Base-by-base conservation (phyloP, 2,329 filamentous ascomycete species). In the Aspergillus luchuensis region DNA sequence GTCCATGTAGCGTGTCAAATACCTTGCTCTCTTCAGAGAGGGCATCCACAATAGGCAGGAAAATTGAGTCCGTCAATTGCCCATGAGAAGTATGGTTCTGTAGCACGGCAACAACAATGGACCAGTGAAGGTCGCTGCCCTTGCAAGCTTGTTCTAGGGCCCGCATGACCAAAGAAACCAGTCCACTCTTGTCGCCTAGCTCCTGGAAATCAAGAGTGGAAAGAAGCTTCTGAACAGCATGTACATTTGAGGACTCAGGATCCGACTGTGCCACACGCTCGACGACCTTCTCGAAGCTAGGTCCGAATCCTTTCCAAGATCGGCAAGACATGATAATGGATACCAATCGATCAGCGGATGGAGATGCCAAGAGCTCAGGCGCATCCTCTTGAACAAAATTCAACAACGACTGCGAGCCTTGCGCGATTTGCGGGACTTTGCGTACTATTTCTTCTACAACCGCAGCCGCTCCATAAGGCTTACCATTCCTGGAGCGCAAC, bases 331-430 rank as follows among this genome's bases (percentile, higher is more conserved):
- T 83, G 0, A 96, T 78, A 10, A 87, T 85, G 0, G 87, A 84
- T 7, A 92, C 79, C 0, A 97, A 74, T 54, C 88, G 84, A 2
- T 84, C 75, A 0, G 86, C 85, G 1, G 91, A 93, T 0, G 90
- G 85, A 0, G 91, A 92, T 2, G 83, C 76, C 2, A 93, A 76
- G 15, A 95, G 77, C 1, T 79, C 76, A 0, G 84, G 79, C 13
- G 89, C 79, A 62, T 88, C 79, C 1, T 85, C 78, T 19, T 80
- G 74, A 4, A 89, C 75, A 45, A 90, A 86, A 0, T 78, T 69
- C 4, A 80, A 74, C 11, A 87, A 74, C n/a, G 75, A 71, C 13
- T 74, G 63, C 11, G 80, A 78, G 2, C 69, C 66, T 38, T 79
- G 64, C 2, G 84, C 67, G 3, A 81, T 64, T 21, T 72, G 63